Conservation (phyloP, 352 stramenopile genomes). For the Pythium grandisporangium region DNA sequence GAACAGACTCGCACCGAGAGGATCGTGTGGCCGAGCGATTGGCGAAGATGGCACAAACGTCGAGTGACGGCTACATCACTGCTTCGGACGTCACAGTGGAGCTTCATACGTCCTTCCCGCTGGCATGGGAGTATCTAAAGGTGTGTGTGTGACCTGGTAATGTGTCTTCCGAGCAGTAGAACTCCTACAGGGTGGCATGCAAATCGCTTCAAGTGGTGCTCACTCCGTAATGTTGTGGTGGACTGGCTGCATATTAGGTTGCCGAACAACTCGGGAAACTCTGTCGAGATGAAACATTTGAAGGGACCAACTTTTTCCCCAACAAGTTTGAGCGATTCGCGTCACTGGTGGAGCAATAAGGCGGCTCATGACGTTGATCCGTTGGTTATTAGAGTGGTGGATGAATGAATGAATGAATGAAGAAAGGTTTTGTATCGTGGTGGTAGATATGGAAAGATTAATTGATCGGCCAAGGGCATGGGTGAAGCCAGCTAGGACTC, state of each 20-base stretch:
- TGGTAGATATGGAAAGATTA: too few species aligned
- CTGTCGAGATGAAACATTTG: conserved; percentile 94
- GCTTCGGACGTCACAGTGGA: conserved; percentile 86
- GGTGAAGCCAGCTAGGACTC: neutral
- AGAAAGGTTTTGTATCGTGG: too few species aligned
- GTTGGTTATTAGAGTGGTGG: too few species aligned
- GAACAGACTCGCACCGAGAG: conserved; percentile 75
- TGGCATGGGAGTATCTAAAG: conserved; percentile 95
- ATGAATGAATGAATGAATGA: too few species aligned
- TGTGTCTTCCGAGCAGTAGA: too few species aligned
- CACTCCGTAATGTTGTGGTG: conserved; percentile 1
- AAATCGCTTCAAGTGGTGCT: too few species aligned
- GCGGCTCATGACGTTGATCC: too few species aligned
- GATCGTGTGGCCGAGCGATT: conserved; percentile 66
- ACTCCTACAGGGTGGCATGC: too few species aligned
- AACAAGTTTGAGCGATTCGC: conserved; percentile 93
- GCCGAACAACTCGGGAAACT: conserved; percentile 91
- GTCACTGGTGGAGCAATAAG: too few species aligned
- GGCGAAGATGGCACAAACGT: conserved; percentile 66
- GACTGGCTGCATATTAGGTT: too few species aligned
- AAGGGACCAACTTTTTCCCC: conserved; percentile 93
- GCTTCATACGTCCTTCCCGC: conserved; percentile 90
- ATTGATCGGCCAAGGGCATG: neutral
- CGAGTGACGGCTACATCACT: conserved; percentile 76
- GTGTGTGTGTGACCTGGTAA: conserved; percentile 22